Evolutionary conservation across 164 flowering plant species (phyloP), one percentile per base, ranked within the genome.

Genomic region (Annona cherimola): DNA sequence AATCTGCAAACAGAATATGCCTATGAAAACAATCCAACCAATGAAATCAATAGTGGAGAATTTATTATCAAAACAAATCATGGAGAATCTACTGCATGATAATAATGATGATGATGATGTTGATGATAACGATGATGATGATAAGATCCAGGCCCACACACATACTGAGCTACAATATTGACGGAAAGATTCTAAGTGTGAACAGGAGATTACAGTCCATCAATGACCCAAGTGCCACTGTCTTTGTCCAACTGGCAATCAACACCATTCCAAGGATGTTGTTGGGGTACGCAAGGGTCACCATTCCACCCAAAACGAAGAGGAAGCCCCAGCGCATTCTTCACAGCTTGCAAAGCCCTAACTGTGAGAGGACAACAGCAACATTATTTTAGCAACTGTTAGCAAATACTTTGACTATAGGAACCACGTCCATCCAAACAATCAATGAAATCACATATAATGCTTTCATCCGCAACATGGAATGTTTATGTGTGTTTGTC

Each of bases 251-350:
- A 88, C 43, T 83, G 95, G 81, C 98, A 96, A 74, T 93, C 97
- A 68, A 87, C 94, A 79, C 98, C 99, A 71, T 84, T 92, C 99
- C 99, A 96, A 76, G 99, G 96, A 84, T 96, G 99, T 71, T 89
- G 91, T 65, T 92, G 96, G 35, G 99, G 99, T 79, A 92, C 96
- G 82, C 99, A 93, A 8, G 99, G 99, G 84, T 96, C 98, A 69
- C 98, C 98, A 81, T 96, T 93, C 99, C 98, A 93, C 66, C 98
- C 98, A 74, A 93, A 71, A 50, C 98, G 94, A 75, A 76, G 81
- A 75, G 98, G 98, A 83, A 96, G 99, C 12, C 86, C 91, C 79
- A 96, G 77, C 42, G 91, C 75, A 40, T 64, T 80, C 84, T 92
- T 91, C 80, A 96, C 71, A 46, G 78, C 64, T 76, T 89, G 96